Percentiles rank a stretch among this genome's conserved stretches.
phyloP scores from a whole-genome alignment of 225 moss, liverwort and hornwort genomes.

The Physcomitrellopsis africana region DNA sequence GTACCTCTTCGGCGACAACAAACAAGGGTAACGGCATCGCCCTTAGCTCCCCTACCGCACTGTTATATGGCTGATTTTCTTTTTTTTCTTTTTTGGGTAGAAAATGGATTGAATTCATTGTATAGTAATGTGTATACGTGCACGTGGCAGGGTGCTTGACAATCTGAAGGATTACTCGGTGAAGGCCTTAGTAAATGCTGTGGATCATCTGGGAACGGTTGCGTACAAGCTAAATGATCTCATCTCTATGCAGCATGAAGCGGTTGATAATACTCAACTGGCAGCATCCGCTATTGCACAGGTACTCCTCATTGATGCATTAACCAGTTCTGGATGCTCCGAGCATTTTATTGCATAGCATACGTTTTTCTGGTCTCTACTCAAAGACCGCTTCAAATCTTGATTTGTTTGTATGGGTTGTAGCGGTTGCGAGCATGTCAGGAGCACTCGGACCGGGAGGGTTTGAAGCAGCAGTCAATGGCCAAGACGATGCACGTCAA shows the following conservation, averaged over 20 bases:
- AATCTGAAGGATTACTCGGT: slow-evolving; percentile 88
- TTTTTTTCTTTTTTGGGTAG: too few relatives aligned
- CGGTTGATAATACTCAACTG: slow-evolving; percentile 61
- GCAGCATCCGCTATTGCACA: slow-evolving; percentile 71
- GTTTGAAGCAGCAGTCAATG: slow-evolving; percentile 88
- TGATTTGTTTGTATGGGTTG: slow-evolving; percentile 15
- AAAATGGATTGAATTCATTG: background rate
- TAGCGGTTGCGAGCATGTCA: slow-evolving; percentile 87
- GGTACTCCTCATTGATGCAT: slow-evolving; percentile 26
- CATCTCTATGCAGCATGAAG: slow-evolving; percentile 59
- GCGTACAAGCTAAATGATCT: slow-evolving; percentile 89
- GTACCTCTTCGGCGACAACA: slow-evolving; percentile 77
- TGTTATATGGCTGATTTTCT: too few relatives aligned
- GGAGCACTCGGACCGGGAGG: slow-evolving; percentile 92
- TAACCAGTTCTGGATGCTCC: background rate
- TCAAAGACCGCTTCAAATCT: background rate
- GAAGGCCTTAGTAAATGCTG: slow-evolving; percentile 88
- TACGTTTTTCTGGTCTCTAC: background rate
- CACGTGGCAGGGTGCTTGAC: slow-evolving; percentile 68
- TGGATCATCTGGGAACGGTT: slow-evolving; percentile 87
- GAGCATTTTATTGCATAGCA: background rate
- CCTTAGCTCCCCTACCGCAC: background rate
- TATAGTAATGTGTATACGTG: background rate
- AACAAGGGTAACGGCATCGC: slow-evolving; percentile 60
- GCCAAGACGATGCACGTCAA: slow-evolving; percentile 81